These are phyloP conservation scores for Botryosphaeria agaves DNA, from an alignment of 2,329 filamentous ascomycete genomes.

Conservation along the genomic window DNA sequence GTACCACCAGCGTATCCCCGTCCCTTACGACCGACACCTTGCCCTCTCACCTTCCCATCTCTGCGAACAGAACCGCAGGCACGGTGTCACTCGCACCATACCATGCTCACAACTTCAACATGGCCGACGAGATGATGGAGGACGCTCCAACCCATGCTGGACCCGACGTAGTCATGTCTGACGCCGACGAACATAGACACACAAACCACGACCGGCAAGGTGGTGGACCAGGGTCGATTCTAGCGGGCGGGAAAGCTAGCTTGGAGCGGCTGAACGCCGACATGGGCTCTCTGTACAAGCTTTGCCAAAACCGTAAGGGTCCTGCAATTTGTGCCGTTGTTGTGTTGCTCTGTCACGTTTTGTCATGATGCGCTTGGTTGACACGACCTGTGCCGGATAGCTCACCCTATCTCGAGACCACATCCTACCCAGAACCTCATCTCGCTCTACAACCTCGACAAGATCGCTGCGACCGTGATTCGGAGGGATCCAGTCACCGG, in stretches of 20 bases:
- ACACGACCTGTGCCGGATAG: conserved; percentile 13
- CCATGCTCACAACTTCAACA: no score
- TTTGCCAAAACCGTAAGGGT: conserved; percentile 17
- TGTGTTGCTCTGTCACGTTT: neutral
- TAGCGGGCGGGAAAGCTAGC: conserved; percentile 6
- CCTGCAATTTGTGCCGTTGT: conserved; percentile 4
- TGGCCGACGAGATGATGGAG: no score
- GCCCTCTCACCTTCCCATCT: no score
- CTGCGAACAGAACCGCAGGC: no score
- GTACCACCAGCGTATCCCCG: no score
- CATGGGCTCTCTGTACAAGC: conserved; percentile 16
- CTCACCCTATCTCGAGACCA: conserved; percentile 29
- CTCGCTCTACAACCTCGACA: conserved; percentile 37
- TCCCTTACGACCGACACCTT: no score
- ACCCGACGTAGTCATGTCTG: conserved; percentile 11
- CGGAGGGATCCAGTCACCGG: conserved; percentile 42
- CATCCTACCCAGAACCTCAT: conserved; percentile 41
- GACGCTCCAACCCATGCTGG: no score
- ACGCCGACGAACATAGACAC: conserved; percentile 19
- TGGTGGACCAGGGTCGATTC: conserved; percentile 8
- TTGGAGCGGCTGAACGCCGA: conserved; percentile 13
- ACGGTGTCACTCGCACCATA: no score
- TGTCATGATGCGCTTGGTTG: conserved; percentile 7
- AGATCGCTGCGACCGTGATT: conserved; percentile 39
- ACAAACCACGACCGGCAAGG: conserved; percentile 30